Evolutionary conservation across 495 filamentous ascomycete genomes (phyloP).

Genomic region (Podospora anserina): DNA sequence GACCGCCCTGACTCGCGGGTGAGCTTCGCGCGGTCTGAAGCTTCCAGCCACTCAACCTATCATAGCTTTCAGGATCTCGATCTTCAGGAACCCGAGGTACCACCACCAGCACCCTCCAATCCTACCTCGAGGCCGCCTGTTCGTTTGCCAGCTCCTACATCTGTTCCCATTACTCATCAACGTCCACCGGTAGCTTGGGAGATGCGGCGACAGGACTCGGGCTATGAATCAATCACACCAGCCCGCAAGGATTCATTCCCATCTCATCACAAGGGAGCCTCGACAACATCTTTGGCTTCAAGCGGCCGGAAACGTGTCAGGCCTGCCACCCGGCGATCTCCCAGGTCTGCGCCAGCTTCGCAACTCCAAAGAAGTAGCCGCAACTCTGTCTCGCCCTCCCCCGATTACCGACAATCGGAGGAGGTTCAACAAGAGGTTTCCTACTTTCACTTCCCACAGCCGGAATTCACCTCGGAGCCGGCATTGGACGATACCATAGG

Average conservation of each 20-base stretch:
- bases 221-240: slow-evolving; percentile 46
- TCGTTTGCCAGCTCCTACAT: slow-evolving; percentile 6
- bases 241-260: slow-evolving; percentile 24
- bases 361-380: slow-evolving; percentile 15
- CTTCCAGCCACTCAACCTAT: slow-evolving; percentile 36
- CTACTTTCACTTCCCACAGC: slow-evolving; percentile 46
- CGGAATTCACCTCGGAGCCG: slow-evolving; percentile 40
- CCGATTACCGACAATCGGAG: slow-evolving; percentile 19
- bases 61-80: slow-evolving; percentile 49
- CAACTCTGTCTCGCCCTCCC: slow-evolving; percentile 28
- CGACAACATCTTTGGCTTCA: slow-evolving; percentile 25
- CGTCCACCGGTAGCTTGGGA: slow-evolving; percentile 24
- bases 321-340: slow-evolving; percentile 33
- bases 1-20: slow-evolving; percentile 40
- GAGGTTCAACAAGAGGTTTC: slow-evolving; percentile 33
- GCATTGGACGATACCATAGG: background rate
- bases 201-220: slow-evolving; percentile 50
- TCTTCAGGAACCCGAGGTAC: slow-evolving; percentile 29
- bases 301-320: slow-evolving; percentile 34
- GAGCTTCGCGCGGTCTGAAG: slow-evolving; percentile 38
- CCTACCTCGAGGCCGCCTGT: slow-evolving; percentile 6
- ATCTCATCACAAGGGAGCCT: slow-evolving; percentile 20
- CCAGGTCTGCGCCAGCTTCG: slow-evolving; percentile 29
- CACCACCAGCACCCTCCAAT: slow-evolving; percentile 3
- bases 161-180: slow-evolving; percentile 16